Evolutionary conservation across 192 early-diverging fungal species (phyloP), one percentile per base, ranked within the genome.

Genomic region (Entomortierella beljakovae): DNA sequence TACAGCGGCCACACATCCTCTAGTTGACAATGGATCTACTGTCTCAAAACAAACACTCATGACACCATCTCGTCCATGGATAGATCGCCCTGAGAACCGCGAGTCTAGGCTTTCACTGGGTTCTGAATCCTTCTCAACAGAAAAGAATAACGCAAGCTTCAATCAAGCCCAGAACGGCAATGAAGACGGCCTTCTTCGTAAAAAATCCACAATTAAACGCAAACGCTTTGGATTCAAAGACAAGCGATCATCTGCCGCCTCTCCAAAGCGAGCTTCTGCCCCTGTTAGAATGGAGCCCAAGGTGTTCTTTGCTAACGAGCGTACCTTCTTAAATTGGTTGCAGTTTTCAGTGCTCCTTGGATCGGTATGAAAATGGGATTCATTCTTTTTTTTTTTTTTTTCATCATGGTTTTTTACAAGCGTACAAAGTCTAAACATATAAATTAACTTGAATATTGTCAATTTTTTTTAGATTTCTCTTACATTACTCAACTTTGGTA

Each of bases 241-340:
- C 28, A 79, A 79, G 57, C 67, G 67, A 0, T 56, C 67, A 11
- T n/a, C 67, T 3, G 52, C 34, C 11, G 50, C 34, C 4, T 46
- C 31, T 28, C 83, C 82, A n/a, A 83, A 82, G 67, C 85, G 83
- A 13, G 56, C 82, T 0, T 20, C 61, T 0, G 85, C 81, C 4
- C 86, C 91, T 7, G 81, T 93, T 3, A 87, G 91, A 22, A 89
- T 94, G 38, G 94, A 96, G 64, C 93, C 94, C 20, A 96, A 96
- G 80, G 90, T 93, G 1, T 94, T 90, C 68, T 93, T 96, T 83
- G 93, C 93, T 46, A 96, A 96, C 63, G 94, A 96, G 71, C 85
- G 94, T 61, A 94, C 93, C 1, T 96, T 94, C 75, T 85, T 96
- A 54, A 84, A 88, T 16, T 96, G 94, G 94, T 82, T 94, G 69